phyloP scores from a whole-genome alignment of 805 yeast species.

The Kodamaea hsintzibuensis region DNA sequence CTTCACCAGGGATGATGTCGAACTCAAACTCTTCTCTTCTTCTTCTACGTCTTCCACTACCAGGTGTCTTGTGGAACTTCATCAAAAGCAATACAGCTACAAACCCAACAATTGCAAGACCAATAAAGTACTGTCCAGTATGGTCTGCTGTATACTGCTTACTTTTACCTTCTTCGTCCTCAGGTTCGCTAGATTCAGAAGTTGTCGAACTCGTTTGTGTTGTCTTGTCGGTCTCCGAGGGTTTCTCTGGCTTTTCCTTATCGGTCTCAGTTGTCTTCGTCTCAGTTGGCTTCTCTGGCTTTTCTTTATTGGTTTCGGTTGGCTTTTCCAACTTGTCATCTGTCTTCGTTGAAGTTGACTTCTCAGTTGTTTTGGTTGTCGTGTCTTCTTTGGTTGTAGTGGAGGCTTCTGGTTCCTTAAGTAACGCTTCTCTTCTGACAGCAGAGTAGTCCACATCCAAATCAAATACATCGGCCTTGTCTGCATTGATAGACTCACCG shows the following conservation, averaged over 20 bases:
- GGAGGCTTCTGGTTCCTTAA: conserved; percentile 7
- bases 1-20: conserved; percentile 73
- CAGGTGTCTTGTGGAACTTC: conserved; percentile 45
- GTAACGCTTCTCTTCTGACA: conserved; percentile 28
- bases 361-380: background rate
- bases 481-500: conserved; percentile 73
- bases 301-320: background rate
- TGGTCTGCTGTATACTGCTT: conserved; percentile 41
- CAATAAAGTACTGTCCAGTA: conserved; percentile 62
- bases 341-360: background rate
- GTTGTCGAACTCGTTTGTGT: background rate
- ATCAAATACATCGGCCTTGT: conserved; percentile 59
- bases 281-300: background rate
- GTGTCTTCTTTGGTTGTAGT: conserved; percentile 6
- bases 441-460: conserved; percentile 48
- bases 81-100: conserved; percentile 45
- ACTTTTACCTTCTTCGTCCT: conserved; percentile 27
- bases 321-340: background rate
- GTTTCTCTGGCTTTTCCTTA: background rate
- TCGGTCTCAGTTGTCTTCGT: background rate
- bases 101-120: conserved; percentile 60
- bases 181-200: background rate
- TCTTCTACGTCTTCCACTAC: conserved; percentile 48
- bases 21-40: conserved; percentile 74
- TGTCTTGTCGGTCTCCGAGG: background rate